These are phyloP conservation scores for Aspergillus pseudoviridinutans DNA, from an alignment of 2,329 filamentous ascomycete species.

Conservation along the genomic window DNA sequence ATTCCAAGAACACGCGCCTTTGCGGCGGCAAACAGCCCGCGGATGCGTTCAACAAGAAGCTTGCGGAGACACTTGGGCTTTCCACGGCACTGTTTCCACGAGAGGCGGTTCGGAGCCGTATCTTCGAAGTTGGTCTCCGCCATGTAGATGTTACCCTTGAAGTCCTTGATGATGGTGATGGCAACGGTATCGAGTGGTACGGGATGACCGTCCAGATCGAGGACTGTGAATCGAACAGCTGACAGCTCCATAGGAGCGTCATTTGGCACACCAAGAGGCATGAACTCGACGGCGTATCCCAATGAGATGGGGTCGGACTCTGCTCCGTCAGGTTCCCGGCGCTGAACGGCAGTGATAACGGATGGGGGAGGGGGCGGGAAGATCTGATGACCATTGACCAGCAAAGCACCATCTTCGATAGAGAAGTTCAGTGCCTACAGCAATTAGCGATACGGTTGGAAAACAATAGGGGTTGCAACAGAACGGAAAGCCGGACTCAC, in stretches of 20 bases:
- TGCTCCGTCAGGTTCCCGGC: conserved; percentile 32
- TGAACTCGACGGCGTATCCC: conserved; percentile 42
- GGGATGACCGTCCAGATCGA: conserved; percentile 40
- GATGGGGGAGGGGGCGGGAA: conserved; percentile 34
- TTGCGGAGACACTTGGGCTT: conserved; percentile 36
- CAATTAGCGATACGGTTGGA: conserved; percentile 1
- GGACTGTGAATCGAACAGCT: conserved; percentile 42
- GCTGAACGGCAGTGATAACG: conserved; percentile 32
- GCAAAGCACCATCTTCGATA: conserved; percentile 30
- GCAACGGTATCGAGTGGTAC: conserved; percentile 43
- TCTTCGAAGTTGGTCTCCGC: conserved; percentile 36
- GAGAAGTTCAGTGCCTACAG: conserved; percentile 34
- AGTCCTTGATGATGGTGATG: conserved; percentile 36
- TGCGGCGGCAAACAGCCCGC: conserved; percentile 34
- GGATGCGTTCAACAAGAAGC: conserved; percentile 39
- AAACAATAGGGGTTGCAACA: not conserved
- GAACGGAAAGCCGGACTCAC: conserved; percentile 23
- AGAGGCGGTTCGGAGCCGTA: conserved; percentile 32
- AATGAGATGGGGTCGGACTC: conserved; percentile 35
- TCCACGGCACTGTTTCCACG: conserved; percentile 42
- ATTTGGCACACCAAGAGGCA: conserved; percentile 25
- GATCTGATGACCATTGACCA: conserved; percentile 37
- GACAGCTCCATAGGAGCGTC: conserved; percentile 34
- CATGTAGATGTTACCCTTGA: conserved; percentile 35
- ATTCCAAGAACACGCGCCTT: conserved; percentile 33